phyloP scores from a whole-genome alignment of 2,329 filamentous ascomycete species.

The Thielaviopsis musarum region DNA sequence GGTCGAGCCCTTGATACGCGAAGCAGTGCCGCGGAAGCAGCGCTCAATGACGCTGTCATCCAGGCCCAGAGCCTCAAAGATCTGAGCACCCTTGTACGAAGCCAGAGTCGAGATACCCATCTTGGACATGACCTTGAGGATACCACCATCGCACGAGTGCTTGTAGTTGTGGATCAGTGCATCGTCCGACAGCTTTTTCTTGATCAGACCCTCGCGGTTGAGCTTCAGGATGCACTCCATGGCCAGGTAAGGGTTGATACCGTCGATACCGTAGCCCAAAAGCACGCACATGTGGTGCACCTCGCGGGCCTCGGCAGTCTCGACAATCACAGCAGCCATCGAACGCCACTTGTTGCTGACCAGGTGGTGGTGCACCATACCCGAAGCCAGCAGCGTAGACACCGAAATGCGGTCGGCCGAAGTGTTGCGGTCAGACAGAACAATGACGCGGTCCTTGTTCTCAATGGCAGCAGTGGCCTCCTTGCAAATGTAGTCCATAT shows the following conservation, averaged over 20 bases:
- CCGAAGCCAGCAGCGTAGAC: conserved; percentile 72
- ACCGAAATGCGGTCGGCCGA: conserved; percentile 69
- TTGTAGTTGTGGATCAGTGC: conserved; percentile 89
- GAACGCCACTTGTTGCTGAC: conserved; percentile 94
- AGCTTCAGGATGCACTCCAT: conserved; percentile 97
- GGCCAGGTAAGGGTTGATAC: conserved; percentile 83
- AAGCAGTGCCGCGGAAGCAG: conserved; percentile 88
- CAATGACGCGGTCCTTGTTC: conserved; percentile 66
- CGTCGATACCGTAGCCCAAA: conserved; percentile 86
- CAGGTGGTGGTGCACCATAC: conserved; percentile 88
- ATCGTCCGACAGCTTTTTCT: conserved; percentile 71
- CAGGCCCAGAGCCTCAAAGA: conserved; percentile 88
- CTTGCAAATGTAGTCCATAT: conserved; percentile 76
- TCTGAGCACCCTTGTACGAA: conserved; percentile 95
- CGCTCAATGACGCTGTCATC: conserved; percentile 84
- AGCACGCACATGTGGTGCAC: conserved; percentile 99
- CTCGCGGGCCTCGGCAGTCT: conserved; percentile 90
- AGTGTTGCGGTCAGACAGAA: conserved; percentile 78
- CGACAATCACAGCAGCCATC: conserved; percentile 68
- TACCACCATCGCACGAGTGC: conserved; percentile 88
- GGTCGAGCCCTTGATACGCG: conserved; percentile 83
- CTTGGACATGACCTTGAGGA: conserved; percentile 97
- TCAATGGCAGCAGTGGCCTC: conserved; percentile 72
- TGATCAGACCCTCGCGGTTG: conserved; percentile 80
- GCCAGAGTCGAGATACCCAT: conserved; percentile 97